Conservation (phyloP, 768 basidiomycete genomes). For the Stropharia rugosoannulata region DNA sequence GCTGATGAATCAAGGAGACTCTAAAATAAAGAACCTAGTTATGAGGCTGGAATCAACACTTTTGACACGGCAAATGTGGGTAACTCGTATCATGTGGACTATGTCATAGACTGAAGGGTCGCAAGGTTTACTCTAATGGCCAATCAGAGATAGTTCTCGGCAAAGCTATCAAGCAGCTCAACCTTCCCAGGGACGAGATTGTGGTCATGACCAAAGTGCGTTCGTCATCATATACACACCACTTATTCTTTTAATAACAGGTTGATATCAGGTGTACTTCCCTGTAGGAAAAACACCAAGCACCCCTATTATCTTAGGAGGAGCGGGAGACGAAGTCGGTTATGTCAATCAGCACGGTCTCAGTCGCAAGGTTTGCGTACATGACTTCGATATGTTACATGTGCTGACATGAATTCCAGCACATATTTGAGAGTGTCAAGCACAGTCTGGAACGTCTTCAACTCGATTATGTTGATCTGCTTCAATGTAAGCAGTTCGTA, state of each 20-base stretch:
- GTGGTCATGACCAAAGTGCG: slow-evolving; percentile 73
- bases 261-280: slow-evolving; percentile 20
- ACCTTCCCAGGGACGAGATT: slow-evolving; percentile 71
- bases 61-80: slow-evolving; percentile 57
- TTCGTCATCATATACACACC: not conserved
- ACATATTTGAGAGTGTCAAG: slow-evolving; percentile 72
- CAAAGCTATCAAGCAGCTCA: slow-evolving; percentile 65
- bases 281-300: slow-evolving; percentile 27
- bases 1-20: not conserved
- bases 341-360: slow-evolving; percentile 56
- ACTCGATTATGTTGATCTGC: slow-evolving; percentile 72
- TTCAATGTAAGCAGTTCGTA: slow-evolving; percentile 51
- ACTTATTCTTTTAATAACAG: not conserved
- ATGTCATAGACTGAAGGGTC: not conserved
- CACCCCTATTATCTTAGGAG: slow-evolving; percentile 10
- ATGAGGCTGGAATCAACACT: slow-evolving; percentile 61
- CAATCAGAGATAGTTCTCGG: slow-evolving; percentile 66
- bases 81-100: not conserved
- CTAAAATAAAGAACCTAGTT: slow-evolving; percentile 26
- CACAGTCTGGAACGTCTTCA: slow-evolving; percentile 64
- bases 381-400: not conserved
- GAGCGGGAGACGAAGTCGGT: slow-evolving; percentile 33
- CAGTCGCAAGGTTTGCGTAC: slow-evolving; percentile 28
- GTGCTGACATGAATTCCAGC: slow-evolving; percentile 36
- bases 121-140: slow-evolving; percentile 67